phyloP scores from a whole-genome alignment of 306 rosid species.

The Senna siamea region DNA sequence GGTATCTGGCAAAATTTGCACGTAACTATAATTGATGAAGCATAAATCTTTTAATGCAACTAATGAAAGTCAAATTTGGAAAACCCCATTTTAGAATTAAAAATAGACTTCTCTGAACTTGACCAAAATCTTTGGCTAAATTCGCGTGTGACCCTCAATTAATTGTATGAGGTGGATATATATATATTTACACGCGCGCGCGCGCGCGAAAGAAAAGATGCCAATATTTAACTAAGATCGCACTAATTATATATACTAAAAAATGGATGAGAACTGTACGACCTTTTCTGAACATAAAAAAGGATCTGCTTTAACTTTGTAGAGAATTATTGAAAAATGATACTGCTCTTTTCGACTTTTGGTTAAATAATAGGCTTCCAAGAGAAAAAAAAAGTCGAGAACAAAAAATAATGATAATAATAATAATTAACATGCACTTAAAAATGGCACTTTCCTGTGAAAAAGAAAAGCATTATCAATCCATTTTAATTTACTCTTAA shows the following conservation, averaged over 20 bases:
- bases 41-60: background rate
- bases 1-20: conserved; percentile 20
- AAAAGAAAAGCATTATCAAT: conserved; percentile 5
- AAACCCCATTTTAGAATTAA: conserved; percentile 19
- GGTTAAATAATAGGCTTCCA: background rate
- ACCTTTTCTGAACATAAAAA: conserved; percentile 41
- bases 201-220: background rate
- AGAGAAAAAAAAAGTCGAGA: too few species aligned
- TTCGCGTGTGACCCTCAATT: conserved; percentile 1
- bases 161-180: background rate
- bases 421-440: background rate
- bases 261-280: conserved; percentile 1
- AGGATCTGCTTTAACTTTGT: conserved; percentile 37
- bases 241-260: conserved; percentile 17
- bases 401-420: background rate
- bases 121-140: conserved; percentile 41
- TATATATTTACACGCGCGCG: too few species aligned
- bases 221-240: background rate
- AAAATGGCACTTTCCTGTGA: conserved; percentile 20
- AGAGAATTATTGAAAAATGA: conserved; percentile 39
- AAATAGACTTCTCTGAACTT: conserved; percentile 29
- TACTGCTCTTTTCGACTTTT: conserved; percentile 31
- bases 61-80: conserved; percentile 42
- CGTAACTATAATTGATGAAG: conserved; percentile 19
- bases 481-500: too few species aligned